Base-by-base conservation (phyloP, 495 filamentous ascomycete species). In the Sporormia fimetaria region DNA sequence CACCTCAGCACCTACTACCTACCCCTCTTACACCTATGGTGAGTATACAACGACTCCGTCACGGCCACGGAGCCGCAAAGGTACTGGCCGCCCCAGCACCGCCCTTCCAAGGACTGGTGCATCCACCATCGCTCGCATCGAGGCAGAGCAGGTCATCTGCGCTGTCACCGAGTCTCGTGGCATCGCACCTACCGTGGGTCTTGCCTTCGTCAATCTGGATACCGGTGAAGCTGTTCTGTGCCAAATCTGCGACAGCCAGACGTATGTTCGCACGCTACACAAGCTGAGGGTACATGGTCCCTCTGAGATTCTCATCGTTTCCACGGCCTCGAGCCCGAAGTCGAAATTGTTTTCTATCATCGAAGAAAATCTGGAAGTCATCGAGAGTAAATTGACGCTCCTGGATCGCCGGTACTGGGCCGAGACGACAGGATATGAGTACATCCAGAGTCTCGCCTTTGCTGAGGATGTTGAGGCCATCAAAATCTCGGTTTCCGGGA, bases 131-230 rank as follows among this genome's bases (percentile, higher is more conserved):
- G 76, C 70, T 38, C 64, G 66, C 14, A 57, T 65, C 21, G 67
- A 75, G 12, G 62, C 64, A 29, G 81, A 92, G 52, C 73, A 80
- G 35, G 76, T 95, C 49, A 65, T 95, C 29, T 96, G 88, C 55
- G 87, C 90, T n/a, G 64, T 95, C 40, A 83, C 80, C 45, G 90
- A 99, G 61, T 85, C 80, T 34, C 80, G 81, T 26, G 84, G 86
- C 9, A 70, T 88, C 21, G 81, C 83, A 33, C 82, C 82, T 12
- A 83, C 76, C n/a, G 80, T 96, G 17, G 92, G 88, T 6, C 66
- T 98, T 34, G 83, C 90, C 11, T 84, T 88, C 46, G 66, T 98
- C 52, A 93, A 96, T 57, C 63, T 92, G 6, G 80, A 78, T 28
- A 86, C 82, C 8, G 79, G 74, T 42, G 82, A 90, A 58, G 81